Evolutionary conservation across 148 eudicot genomes (phyloP), one percentile per base, ranked within the genome.

Genomic region (Pharnaceum exiguum): DNA sequence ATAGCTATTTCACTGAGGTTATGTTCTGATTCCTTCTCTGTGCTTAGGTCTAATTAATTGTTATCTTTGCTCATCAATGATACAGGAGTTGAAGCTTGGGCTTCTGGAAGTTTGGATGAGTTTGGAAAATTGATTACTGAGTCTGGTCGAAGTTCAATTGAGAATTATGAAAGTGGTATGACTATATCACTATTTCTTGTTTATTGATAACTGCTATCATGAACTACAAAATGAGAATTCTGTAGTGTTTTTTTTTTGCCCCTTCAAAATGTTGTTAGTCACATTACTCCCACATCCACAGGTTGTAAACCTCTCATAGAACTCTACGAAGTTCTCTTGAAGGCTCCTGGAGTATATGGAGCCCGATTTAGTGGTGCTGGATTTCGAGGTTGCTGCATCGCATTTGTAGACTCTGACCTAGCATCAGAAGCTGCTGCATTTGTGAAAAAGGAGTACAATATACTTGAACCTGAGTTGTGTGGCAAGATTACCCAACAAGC

Each of bases 361-460:
- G 91, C 96, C 17, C 78, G 99, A 51, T 94, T 94, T 62, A 94
- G 99, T 50, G 96, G 99, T 19, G 99, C 99, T 44, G 99, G 99
- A 22, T 94, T 94, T 65, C 80, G 99, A 60, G 96, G 99, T 0
- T 94, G 99, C 64, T 94, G 99, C 67, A 71, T 89, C 55, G 96
- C 96, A 17, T 72, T 94, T 44, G 99, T 89, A 3, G 82, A 89
- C 29, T 76, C 89, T 29, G 73, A 80, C 40, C 45, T 7, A 21
- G 95, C 95, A 43, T 50, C 21, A 1, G 83, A 89, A 59, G 95
- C 96, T 25, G 81, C 86, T 3, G 59, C 75, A 0, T 94, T 72
- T 21, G 81, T 89, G 32, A 77, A 62, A 63, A 44, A 40, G 0
- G 96, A 94, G 68, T 94, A 94, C 56, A 47, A 19, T 24, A 79